Evolutionary conservation across 805 yeast genomes (phyloP).

Genomic region (Pichia eremophila): DNA sequence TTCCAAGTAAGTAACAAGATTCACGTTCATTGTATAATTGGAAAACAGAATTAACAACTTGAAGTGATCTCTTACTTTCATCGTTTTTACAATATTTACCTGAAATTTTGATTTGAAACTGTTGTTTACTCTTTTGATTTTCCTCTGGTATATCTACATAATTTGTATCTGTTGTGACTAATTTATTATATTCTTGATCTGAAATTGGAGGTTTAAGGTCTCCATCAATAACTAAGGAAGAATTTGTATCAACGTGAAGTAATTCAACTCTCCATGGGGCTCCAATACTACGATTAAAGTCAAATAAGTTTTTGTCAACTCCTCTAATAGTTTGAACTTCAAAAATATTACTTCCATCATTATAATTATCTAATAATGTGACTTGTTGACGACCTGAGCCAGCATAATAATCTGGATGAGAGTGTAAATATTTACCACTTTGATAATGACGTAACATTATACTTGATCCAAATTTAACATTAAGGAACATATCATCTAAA

Average conservation of each 20-base stretch:
- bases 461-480: constrained; percentile 62
- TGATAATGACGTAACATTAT: constrained; percentile 63
- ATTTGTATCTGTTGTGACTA: constrained; percentile 40
- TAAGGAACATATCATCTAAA: constrained; percentile 40
- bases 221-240: constrained; percentile 54
- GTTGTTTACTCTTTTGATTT: constrained; percentile 38
- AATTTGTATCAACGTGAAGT: constrained; percentile 62
- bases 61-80: constrained; percentile 27
- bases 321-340: constrained; percentile 40
- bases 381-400: constrained; percentile 67
- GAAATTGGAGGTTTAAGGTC: constrained; percentile 77
- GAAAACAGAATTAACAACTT: constrained; percentile 61
- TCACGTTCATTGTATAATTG: constrained; percentile 58
- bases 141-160: not conserved
- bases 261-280: constrained; percentile 54
- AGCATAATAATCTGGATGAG: constrained; percentile 51
- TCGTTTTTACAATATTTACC: constrained; percentile 28
- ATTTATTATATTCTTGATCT: constrained; percentile 83
- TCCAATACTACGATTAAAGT: constrained; percentile 20
- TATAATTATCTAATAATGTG: constrained; percentile 54
- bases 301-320: constrained; percentile 30
- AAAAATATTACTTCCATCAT: constrained; percentile 66
- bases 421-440: constrained; percentile 75
- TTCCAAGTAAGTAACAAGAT: constrained; percentile 66
- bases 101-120: constrained; percentile 53